Percentiles rank a stretch among this genome's conserved stretches.
These are phyloP conservation scores for Ustilago curta DNA, from an alignment of 1,284 basidiomycete species.

Conservation along the genomic window DNA sequence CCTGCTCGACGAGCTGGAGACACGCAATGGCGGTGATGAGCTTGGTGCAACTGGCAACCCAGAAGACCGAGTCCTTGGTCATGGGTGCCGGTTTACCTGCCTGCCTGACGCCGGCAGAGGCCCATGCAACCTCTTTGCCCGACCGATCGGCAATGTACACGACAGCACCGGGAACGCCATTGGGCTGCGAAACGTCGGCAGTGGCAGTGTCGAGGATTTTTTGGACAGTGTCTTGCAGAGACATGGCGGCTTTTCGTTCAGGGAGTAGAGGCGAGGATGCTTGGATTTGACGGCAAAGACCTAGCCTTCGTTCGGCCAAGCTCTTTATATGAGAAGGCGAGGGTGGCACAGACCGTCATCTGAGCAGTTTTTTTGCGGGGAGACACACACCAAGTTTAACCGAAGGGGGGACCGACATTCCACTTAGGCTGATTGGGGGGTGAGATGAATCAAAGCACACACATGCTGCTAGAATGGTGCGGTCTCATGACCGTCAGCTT, in stretches of 20 bases:
- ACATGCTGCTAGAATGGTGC: too few species aligned
- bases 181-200: constrained; percentile 29
- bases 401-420: too few species aligned
- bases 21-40: constrained; percentile 66
- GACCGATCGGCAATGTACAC: constrained; percentile 54
- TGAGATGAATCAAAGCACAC: too few species aligned
- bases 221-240: constrained; percentile 35
- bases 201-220: constrained; percentile 35
- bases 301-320: too few species aligned
- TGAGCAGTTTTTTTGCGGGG: too few species aligned
- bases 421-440: too few species aligned
- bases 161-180: constrained; percentile 54
- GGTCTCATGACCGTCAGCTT: too few species aligned
- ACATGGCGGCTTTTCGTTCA: constrained; percentile 13
- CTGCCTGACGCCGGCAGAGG: constrained; percentile 50
- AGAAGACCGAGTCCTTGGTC: constrained; percentile 56
- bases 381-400: too few species aligned
- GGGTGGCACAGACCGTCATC: too few species aligned
- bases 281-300: not conserved
- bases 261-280: not conserved
- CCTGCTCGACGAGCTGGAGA: constrained; percentile 67
- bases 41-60: constrained; percentile 67
- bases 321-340: too few species aligned
- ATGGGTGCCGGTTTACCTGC: constrained; percentile 44
- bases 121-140: constrained; percentile 55